Base-by-base conservation (phyloP, 495 filamentous ascomycete genomes). In the Penicillium angulare region DNA sequence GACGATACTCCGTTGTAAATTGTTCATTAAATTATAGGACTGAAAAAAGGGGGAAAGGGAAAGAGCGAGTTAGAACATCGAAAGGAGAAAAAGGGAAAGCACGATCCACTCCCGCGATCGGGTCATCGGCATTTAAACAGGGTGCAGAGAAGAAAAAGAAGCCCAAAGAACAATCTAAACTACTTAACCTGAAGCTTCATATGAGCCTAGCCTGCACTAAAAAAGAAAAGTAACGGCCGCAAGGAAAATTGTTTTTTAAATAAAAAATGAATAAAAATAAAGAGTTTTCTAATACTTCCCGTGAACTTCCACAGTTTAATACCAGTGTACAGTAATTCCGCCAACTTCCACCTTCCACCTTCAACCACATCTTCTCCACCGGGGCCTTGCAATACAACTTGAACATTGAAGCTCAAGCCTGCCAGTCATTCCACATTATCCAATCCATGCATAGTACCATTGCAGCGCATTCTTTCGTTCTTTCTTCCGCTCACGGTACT, bases 351-450 rank as follows among this genome's bases (percentile, higher is more conserved):
- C n/a, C n/a, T n/a, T n/a, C n/a, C n/a, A n/a, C n/a, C n/a, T n/a
- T n/a, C n/a, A n/a, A n/a, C 31, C 38, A 21, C 22, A 23, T 7
- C 17, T 38, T 41, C 53, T 63, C 60, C 60, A 63, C 60, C 15
- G 20, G 21, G 38, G 49, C 57, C 59, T 56, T 62, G 59, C 44
- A 62, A 62, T 59, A 47, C 41, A 50, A n/a, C n/a, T n/a, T n/a
- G n/a, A n/a, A n/a, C n/a, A n/a, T n/a, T n/a, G n/a, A n/a, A 40
- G 41, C 40, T 27, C 50, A 49, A 53, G 41, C 58, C 61, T 55
- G 50, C 61, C 36, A 61, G 59, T 56, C 60, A 56, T 59, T 52
- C 44, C 46, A 49, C 1, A 32, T 40, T 45, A 56, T 59, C 35
- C 38, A 33, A 31, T 5, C 22, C 34, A 46, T 59, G 52, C 52